Conservation (phyloP, 495 filamentous ascomycete species). For the Lindgomyces ingoldianus region DNA sequence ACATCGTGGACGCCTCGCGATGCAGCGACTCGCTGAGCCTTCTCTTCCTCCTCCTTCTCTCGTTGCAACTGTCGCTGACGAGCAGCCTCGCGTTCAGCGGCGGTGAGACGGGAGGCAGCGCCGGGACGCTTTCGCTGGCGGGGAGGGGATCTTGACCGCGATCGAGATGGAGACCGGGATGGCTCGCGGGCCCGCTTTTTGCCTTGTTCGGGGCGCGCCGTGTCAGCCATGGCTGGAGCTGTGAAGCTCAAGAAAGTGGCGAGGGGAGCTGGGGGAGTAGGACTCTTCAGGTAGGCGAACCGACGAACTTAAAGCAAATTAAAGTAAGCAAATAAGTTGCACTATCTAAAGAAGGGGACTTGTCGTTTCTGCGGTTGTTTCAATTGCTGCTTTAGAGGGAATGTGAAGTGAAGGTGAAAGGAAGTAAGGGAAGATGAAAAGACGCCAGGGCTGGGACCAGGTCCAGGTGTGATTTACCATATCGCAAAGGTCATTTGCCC, state of each 20-base stretch:
- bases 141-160: constrained; percentile 49
- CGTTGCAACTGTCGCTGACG: constrained; percentile 64
- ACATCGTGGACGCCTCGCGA: constrained; percentile 70
- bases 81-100: constrained; percentile 63
- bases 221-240: constrained; percentile 15
- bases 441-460: too few species aligned
- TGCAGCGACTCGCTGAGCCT: constrained; percentile 41
- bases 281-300: too few species aligned
- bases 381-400: too few species aligned
- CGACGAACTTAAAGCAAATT: too few species aligned
- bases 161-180: constrained; percentile 16
- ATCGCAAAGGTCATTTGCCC: too few species aligned
- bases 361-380: too few species aligned
- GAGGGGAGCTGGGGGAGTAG: too few species aligned
- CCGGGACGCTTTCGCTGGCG: constrained; percentile 86
- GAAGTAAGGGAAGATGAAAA: neutral
- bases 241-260: neutral
- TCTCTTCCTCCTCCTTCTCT: constrained; percentile 49
- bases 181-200: constrained; percentile 31
- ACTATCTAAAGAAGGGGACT: too few species aligned
- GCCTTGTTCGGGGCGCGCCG: constrained; percentile 8
- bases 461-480: too few species aligned
- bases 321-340: too few species aligned
- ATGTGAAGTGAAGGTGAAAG: neutral
- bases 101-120: constrained; percentile 72